phyloP scores from a whole-genome alignment of 2,329 filamentous ascomycete genomes.

The Mariannaea elegans region DNA sequence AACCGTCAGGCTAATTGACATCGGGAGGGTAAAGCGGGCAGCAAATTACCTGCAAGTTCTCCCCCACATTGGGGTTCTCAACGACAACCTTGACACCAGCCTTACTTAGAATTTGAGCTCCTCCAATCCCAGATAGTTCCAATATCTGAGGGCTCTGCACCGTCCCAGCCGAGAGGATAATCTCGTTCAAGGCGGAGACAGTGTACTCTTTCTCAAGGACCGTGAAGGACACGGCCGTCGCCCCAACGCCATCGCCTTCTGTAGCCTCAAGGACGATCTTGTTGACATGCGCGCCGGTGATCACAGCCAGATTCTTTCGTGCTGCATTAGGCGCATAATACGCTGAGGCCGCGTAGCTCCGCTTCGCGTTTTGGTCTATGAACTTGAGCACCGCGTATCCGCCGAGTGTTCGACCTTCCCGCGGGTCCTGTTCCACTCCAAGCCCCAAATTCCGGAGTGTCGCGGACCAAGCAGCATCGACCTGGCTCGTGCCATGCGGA shows the following conservation, averaged over 20 bases:
- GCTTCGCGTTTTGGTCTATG: background rate
- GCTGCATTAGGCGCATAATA: background rate
- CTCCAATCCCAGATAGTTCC: slow-evolving; percentile 24
- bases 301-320: background rate
- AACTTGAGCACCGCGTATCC: background rate
- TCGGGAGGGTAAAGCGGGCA: slow-evolving; percentile 41
- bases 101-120: slow-evolving; percentile 8
- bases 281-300: background rate
- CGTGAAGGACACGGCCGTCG: slow-evolving; percentile 32
- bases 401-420: background rate
- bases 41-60: slow-evolving; percentile 41
- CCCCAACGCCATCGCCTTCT: slow-evolving; percentile 28
- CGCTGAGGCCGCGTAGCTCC: background rate
- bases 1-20: too few species aligned
- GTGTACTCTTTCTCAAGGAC: slow-evolving; percentile 23
- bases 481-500: background rate
- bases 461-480: background rate
- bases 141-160: slow-evolving; percentile 24
- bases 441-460: background rate
- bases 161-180: slow-evolving; percentile 22
- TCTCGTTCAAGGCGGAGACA: slow-evolving; percentile 5
- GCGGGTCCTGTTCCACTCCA: background rate
- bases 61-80: slow-evolving; percentile 19
- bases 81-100: slow-evolving; percentile 16
- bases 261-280: background rate